Evolutionary conservation across 208 protist genomes (phyloP).

Genomic region (Leptomonas pyrrhocoris): DNA sequence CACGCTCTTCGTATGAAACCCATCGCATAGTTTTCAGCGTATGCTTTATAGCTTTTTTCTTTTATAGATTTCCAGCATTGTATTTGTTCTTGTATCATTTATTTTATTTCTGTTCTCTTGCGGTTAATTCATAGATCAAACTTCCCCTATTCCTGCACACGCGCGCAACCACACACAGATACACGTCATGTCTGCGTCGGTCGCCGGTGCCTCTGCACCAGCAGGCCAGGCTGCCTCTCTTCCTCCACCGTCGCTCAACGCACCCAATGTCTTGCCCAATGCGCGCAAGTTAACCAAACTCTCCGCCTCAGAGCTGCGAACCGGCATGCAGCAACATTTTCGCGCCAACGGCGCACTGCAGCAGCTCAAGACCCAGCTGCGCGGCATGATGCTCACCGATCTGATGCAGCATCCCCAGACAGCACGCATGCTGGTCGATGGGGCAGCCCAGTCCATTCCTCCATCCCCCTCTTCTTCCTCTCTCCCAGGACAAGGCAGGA

Average conservation of each 20-base stretch:
- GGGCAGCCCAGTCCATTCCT: slow-evolving; percentile 19
- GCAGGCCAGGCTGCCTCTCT: not conserved
- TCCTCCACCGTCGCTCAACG: not conserved
- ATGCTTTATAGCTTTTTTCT: too few species aligned
- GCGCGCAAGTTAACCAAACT: slow-evolving; percentile 18
- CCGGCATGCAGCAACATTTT: slow-evolving; percentile 80
- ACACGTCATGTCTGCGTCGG: slow-evolving; percentile 3
- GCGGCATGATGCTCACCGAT: slow-evolving; percentile 76
- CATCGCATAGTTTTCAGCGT: too few species aligned
- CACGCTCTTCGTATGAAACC: too few species aligned
- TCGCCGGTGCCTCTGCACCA: slow-evolving; percentile 2
- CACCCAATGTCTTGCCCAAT: not conserved
- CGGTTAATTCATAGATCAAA: slow-evolving; percentile 4
- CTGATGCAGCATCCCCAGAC: slow-evolving; percentile 57
- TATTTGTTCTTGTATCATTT: slow-evolving; percentile 1
- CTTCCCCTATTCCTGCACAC: not conserved
- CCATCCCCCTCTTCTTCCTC: not conserved
- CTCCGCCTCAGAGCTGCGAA: slow-evolving; percentile 67
- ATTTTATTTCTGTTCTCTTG: slow-evolving; percentile 10
- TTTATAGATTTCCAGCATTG: too few species aligned
- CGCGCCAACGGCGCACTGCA: slow-evolving; percentile 66
- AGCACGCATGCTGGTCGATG: slow-evolving; percentile 22
- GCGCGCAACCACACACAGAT: too few species aligned
- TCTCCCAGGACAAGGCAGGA: too few species aligned
- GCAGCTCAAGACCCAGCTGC: slow-evolving; percentile 86